These are phyloP conservation scores for Kodamaea anthophila DNA, from an alignment of 1,139 yeast species.

Conservation along the genomic window DNA sequence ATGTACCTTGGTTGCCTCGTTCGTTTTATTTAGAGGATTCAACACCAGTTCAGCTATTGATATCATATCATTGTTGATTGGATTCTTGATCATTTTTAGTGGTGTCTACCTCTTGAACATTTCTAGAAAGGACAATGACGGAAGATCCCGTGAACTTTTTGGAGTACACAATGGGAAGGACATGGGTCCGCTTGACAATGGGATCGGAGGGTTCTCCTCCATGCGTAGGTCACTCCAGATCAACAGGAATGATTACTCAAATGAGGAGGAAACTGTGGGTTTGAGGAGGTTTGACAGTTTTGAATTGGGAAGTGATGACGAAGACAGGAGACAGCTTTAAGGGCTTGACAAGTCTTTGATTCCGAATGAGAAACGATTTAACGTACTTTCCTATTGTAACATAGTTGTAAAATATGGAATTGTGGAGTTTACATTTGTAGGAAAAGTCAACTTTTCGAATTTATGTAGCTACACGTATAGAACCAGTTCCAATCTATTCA, in stretches of 20 bases:
- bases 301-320: conserved; percentile 46
- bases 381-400: background rate
- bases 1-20: conserved; percentile 79
- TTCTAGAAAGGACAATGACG: conserved; percentile 61
- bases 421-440: too few species aligned
- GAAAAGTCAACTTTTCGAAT: too few species aligned
- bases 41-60: conserved; percentile 78
- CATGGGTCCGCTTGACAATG: conserved; percentile 73
- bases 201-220: conserved; percentile 67
- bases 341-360: too few species aligned
- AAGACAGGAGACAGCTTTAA: conserved; percentile 12
- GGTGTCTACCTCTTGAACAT: conserved; percentile 83
- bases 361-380: too few species aligned
- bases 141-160: conserved; percentile 50
- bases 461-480: too few species aligned
- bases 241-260: conserved; percentile 41
- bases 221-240: conserved; percentile 64
- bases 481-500: conserved; percentile 4
- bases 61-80: conserved; percentile 78
- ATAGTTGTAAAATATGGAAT: conserved; percentile 1
- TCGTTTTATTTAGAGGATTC: conserved; percentile 81
- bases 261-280: conserved; percentile 49
- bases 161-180: conserved; percentile 53
- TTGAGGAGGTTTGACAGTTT: conserved; percentile 59
- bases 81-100: conserved; percentile 79